Percentiles rank a stretch among this genome's conserved stretches.
Conservation (phyloP, 2,329 filamentous ascomycete genomes). For the Rugonectria rugulosa region DNA sequence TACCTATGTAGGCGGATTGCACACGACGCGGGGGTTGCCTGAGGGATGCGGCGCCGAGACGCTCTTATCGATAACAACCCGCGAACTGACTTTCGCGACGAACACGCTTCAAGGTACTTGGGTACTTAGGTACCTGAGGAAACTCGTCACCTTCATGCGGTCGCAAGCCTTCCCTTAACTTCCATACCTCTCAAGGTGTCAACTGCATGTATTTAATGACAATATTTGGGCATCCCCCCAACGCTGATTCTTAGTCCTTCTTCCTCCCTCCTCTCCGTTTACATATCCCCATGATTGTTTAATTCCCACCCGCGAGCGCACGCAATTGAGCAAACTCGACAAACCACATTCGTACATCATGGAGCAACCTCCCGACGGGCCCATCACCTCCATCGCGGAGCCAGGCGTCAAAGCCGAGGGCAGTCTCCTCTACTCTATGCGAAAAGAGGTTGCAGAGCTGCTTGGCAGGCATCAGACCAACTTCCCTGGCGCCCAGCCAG, state of each 20-base stretch:
- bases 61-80: constrained; percentile 28
- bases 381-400: constrained; percentile 61
- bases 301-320: neutral
- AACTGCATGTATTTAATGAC: too few relatives aligned
- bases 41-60: constrained; percentile 16
- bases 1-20: too few relatives aligned
- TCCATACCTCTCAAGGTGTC: too few relatives aligned
- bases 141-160: too few relatives aligned
- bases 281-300: constrained; percentile 10
- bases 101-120: neutral
- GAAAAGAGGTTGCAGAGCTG: constrained; percentile 76
- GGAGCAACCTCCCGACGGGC: constrained; percentile 42
- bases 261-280: too few relatives aligned
- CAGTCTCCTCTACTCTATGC: constrained; percentile 68
- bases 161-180: constrained; percentile 17
- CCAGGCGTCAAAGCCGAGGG: constrained; percentile 72
- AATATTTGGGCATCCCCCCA: neutral
- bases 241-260: constrained; percentile 4
- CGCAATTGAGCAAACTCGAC: constrained; percentile 4
- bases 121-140: too few relatives aligned
- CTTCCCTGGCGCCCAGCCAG: constrained; percentile 93
- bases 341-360: constrained; percentile 28
- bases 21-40: constrained; percentile 11
- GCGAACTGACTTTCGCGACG: constrained; percentile 13
- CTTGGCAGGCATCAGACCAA: constrained; percentile 71